These are phyloP conservation scores for Ganoderma leucocontextum DNA, from an alignment of 1,284 basidiomycete genomes.

Conservation along the genomic window DNA sequence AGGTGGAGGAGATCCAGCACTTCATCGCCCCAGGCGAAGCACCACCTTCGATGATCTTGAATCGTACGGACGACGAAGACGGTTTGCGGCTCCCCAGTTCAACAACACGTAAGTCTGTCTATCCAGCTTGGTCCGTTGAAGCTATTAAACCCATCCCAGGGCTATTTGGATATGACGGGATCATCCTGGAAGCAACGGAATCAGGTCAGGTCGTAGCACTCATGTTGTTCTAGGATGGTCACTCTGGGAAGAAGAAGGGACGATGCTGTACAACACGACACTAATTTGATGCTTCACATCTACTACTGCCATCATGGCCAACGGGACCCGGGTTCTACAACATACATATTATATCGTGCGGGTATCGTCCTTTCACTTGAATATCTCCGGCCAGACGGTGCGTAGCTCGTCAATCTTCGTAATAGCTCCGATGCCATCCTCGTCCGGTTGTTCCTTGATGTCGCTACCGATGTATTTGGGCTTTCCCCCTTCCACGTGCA, in stretches of 20 bases:
- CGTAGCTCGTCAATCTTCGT: slow-evolving; percentile 69
- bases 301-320: not conserved
- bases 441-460: slow-evolving; percentile 41
- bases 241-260: not conserved
- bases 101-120: slow-evolving; percentile 67
- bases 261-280: slow-evolving; percentile 4
- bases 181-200: slow-evolving; percentile 83
- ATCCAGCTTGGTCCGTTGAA: not conserved
- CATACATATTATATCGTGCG: not conserved
- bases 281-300: not conserved
- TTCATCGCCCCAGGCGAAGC: slow-evolving; percentile 74
- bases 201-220: slow-evolving; percentile 79
- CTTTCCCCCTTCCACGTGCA: slow-evolving; percentile 68
- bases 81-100: slow-evolving; percentile 73
- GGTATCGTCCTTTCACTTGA: slow-evolving; percentile 45
- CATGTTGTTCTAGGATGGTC: slow-evolving; percentile 62
- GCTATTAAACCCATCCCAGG: slow-evolving; percentile 47
- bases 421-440: slow-evolving; percentile 56
- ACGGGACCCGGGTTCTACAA: not conserved
- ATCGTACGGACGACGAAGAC: slow-evolving; percentile 85
- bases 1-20: slow-evolving; percentile 81
- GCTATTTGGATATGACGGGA: slow-evolving; percentile 82
- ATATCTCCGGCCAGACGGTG: slow-evolving; percentile 75
- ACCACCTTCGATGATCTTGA: slow-evolving; percentile 85
- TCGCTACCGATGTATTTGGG: slow-evolving; percentile 59